phyloP scores from a whole-genome alignment of 257 asterid species.

The Handroanthus guayacan region DNA sequence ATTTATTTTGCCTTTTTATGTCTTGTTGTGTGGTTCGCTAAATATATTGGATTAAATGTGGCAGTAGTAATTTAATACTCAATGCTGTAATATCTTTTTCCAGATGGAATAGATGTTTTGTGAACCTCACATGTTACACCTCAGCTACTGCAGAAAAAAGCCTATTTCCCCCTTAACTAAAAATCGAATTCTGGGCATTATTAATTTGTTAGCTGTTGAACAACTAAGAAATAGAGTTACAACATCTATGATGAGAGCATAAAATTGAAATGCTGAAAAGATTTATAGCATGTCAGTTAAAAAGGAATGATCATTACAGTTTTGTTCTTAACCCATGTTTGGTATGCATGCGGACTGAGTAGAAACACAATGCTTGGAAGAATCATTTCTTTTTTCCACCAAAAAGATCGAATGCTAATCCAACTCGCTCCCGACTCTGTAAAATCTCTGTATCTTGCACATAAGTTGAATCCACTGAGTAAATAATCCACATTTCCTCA shows the following conservation, averaged over 20 bases:
- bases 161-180: background rate
- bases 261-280: background rate
- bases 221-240: background rate
- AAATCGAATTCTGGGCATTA: background rate
- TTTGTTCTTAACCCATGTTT: background rate
- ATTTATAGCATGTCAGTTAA: background rate
- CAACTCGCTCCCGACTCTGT: no score
- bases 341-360: background rate
- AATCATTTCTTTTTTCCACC: background rate
- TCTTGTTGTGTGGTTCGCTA: background rate
- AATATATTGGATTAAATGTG: background rate
- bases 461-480: background rate
- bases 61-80: background rate
- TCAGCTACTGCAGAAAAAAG: background rate
- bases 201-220: conserved; percentile 7
- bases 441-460: no score
- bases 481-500: background rate
- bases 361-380: background rate
- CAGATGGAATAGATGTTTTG: background rate
- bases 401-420: no score
- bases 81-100: no score
- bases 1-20: background rate
- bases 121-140: background rate
- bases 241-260: conserved; percentile 1
- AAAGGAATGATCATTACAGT: background rate